Evolutionary conservation across 306 rosid genomes (phyloP).

Genomic region (Chamaecrista fasciculata): DNA sequence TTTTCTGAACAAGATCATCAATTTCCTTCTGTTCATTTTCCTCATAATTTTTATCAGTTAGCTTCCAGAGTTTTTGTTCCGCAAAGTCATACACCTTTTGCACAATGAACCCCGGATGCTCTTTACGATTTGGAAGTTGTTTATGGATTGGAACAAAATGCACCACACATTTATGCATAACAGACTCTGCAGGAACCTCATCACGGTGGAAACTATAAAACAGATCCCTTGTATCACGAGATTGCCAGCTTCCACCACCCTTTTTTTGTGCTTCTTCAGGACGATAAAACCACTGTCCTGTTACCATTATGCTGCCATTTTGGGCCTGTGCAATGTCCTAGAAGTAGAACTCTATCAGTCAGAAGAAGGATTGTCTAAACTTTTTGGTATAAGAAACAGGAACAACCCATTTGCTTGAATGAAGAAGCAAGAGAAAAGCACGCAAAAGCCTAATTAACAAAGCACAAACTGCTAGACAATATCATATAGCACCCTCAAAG

Average conservation of each 20-base stretch:
- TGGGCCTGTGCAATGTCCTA: conserved; percentile 68
- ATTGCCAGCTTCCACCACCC: conserved; percentile 89
- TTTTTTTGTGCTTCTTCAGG: conserved; percentile 93
- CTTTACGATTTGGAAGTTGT: conserved; percentile 84
- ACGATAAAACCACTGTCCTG: conserved; percentile 97
- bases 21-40: conserved; percentile 75
- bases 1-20: conserved; percentile 81
- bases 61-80: conserved; percentile 80
- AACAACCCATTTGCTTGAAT: neutral
- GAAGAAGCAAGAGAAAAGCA: neutral
- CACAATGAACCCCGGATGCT: conserved; percentile 90
- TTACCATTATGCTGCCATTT: conserved; percentile 64
- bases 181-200: conserved; percentile 92
- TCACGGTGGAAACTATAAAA: conserved; percentile 97
- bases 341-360: conserved; percentile 31
- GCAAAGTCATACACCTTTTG: conserved; percentile 88
- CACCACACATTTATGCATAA: conserved; percentile 91
- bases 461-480: conserved; percentile 8
- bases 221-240: conserved; percentile 82
- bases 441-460: conserved; percentile 22
- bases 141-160: conserved; percentile 86
- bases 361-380: conserved; percentile 10
- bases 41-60: conserved; percentile 80
- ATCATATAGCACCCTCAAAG: conserved; percentile 4
- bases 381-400: neutral